phyloP scores from a whole-genome alignment of 345 rosid genomes.

The Clarkia xantiana region DNA sequence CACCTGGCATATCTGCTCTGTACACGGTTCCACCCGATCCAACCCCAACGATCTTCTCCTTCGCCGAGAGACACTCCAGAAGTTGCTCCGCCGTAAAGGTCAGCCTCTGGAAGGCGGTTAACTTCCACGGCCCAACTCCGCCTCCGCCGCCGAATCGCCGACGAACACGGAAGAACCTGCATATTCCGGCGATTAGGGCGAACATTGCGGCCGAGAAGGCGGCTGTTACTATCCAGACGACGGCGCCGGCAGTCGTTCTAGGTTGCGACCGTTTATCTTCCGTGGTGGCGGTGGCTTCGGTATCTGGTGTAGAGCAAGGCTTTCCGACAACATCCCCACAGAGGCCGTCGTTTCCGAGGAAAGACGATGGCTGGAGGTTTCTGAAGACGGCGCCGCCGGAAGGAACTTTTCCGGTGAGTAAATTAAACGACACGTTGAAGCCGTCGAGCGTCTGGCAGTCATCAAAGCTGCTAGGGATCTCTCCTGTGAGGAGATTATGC shows the following conservation, averaged over 20 bases:
- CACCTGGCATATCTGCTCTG: slow-evolving; percentile 88
- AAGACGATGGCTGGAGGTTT: slow-evolving; percentile 71
- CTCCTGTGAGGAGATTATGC: slow-evolving; percentile 54
- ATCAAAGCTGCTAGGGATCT: slow-evolving; percentile 69
- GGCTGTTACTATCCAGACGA: slow-evolving; percentile 82
- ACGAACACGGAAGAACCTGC: slow-evolving; percentile 54
- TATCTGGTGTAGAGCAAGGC: slow-evolving; percentile 38
- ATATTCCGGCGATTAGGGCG: slow-evolving; percentile 57
- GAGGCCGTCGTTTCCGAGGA: slow-evolving; percentile 55
- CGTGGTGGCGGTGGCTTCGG: slow-evolving; percentile 21
- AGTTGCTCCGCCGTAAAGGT: slow-evolving; percentile 90
- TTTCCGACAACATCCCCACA: slow-evolving; percentile 51
- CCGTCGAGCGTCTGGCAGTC: slow-evolving; percentile 62
- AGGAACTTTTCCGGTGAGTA: slow-evolving; percentile 65
- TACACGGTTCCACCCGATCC: slow-evolving; percentile 88
- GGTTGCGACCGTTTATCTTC: slow-evolving; percentile 25
- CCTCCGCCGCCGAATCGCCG: slow-evolving; percentile 23
- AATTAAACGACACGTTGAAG: slow-evolving; percentile 68
- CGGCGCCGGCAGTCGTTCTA: slow-evolving; percentile 57
- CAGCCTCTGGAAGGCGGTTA: slow-evolving; percentile 80
- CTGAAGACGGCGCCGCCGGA: slow-evolving; percentile 44
- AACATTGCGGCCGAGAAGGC: slow-evolving; percentile 66
- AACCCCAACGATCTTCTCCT: slow-evolving; percentile 78
- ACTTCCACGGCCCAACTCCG: slow-evolving; percentile 76
- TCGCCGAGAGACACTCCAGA: slow-evolving; percentile 53